phyloP scores from a whole-genome alignment of 345 rosid species.

The Turritis glabra region DNA sequence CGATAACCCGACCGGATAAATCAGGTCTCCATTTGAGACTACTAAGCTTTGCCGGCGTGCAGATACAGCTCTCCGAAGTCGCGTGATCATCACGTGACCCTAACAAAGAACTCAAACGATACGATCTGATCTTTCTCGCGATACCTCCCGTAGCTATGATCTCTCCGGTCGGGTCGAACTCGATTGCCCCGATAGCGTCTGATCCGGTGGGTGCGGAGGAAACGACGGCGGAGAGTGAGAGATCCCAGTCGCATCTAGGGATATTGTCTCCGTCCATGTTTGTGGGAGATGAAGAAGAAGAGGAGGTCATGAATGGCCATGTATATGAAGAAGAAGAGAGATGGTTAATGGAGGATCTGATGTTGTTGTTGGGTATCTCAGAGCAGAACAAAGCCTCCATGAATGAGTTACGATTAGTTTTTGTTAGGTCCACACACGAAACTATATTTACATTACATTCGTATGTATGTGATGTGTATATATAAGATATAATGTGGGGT shows the following conservation, averaged over 20 bases:
- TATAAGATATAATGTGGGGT: constrained; percentile 16
- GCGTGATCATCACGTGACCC: constrained; percentile 43
- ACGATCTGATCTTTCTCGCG: constrained; percentile 74
- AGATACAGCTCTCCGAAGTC: constrained; percentile 51
- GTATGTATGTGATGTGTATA: constrained; percentile 14
- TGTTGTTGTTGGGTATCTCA: constrained; percentile 40
- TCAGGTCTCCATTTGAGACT: constrained; percentile 78
- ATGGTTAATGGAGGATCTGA: constrained; percentile 27
- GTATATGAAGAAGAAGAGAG: constrained; percentile 37
- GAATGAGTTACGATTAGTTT: constrained; percentile 35
- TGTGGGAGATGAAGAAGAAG: constrained; percentile 32
- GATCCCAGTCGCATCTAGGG: constrained; percentile 67
- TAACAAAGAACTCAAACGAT: constrained; percentile 50
- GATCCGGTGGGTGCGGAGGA: constrained; percentile 47
- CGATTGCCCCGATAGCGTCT: constrained; percentile 73
- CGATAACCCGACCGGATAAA: constrained; percentile 55
- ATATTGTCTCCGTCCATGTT: constrained; percentile 23
- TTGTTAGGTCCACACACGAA: constrained; percentile 34
- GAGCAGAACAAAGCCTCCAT: constrained; percentile 50
- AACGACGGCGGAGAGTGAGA: constrained; percentile 53
- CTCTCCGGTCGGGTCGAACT: constrained; percentile 60
- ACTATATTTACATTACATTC: constrained; percentile 15
- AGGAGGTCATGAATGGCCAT: constrained; percentile 62
- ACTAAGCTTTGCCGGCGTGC: constrained; percentile 91
- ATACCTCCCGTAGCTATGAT: constrained; percentile 85